These are phyloP conservation scores for Ramularia collo-cygni DNA, from an alignment of 2,329 filamentous ascomycete species.

Conservation along the genomic window DNA sequence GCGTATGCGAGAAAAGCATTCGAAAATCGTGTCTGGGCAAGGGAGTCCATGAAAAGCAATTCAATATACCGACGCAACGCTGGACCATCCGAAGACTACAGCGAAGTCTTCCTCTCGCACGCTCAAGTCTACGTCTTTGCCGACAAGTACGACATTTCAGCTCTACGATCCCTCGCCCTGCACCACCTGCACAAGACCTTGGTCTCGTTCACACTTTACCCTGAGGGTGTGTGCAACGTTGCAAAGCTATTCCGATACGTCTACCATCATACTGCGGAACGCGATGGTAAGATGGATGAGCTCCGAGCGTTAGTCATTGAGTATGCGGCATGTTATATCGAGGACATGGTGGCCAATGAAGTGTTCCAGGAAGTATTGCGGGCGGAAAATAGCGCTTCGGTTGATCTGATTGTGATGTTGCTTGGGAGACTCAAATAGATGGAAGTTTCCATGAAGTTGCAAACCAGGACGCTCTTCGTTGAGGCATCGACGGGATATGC, in stretches of 20 bases:
- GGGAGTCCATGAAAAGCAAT: constrained; percentile 26
- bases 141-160: constrained; percentile 3
- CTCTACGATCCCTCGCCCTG: constrained; percentile 1
- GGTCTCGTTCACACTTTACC: constrained; percentile 1
- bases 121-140: constrained; percentile 9
- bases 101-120: constrained; percentile 8
- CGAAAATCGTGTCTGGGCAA: neutral
- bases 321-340: constrained; percentile 8
- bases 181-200: constrained; percentile 5
- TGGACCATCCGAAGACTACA: constrained; percentile 6
- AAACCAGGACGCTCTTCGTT: too few relatives aligned
- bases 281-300: neutral
- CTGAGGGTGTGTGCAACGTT: neutral
- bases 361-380: neutral
- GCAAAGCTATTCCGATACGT: constrained; percentile 4
- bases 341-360: neutral
- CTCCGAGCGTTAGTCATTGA: constrained; percentile 2
- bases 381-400: neutral
- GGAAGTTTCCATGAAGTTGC: too few relatives aligned
- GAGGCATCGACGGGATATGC: too few relatives aligned
- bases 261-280: neutral
- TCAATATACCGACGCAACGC: neutral
- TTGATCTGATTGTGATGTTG: constrained; percentile 1
- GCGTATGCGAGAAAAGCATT: too few relatives aligned
- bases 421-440: constrained; percentile 2